Evolutionary conservation across 2,329 filamentous ascomycete species (phyloP), one percentile per base, ranked within the genome.

Genomic region (Paradendryphiella salina): DNA sequence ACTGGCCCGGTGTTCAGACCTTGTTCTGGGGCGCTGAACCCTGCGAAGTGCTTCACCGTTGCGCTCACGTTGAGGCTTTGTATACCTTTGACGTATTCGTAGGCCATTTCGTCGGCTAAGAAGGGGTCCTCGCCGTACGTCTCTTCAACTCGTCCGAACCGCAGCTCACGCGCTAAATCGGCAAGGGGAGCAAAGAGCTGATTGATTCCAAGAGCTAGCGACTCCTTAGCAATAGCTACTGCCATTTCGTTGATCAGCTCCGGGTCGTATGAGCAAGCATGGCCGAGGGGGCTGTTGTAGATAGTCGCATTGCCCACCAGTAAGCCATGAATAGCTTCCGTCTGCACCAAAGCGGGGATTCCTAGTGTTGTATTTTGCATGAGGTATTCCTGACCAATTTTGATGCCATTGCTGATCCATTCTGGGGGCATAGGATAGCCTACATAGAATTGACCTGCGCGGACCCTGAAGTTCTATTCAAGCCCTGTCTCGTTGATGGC

Each of bases 31-130:
- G 77, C 77, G 38, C 80, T 86, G 64, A 85, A 89, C 1, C 81
- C 88, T 10, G 84, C 85, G 67, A 87, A 90, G 66, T 91, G 88
- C 75, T 90, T 91, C 38, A 90, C 84, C 71, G 84, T 89, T 13
- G 87, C 83, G 18, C 83, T 84, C 4, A 90, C 86, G 35, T 85
- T 84, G 28, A 78, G 76, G 10, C 78, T 79, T 67, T 90, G 86
- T 2, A 90, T 75, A 17, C 87, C 83, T 42, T 75, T 79, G 32
- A 84, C 76, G 46, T 81, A 81, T 23, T 79, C 75, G 60, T 88
- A 85, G 1, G 82, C 84, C 49, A 88, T 80, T 65, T 90, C 86
- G 3, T 87, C 87, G 2, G 85, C 79, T 56, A 90, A 76, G 61
- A 81, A 87, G 0, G 81, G 74, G 56, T 90, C 88, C 67, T 90